Base-by-base conservation (phyloP, 1,139 yeast species). In the Geotrichum reessii region DNA sequence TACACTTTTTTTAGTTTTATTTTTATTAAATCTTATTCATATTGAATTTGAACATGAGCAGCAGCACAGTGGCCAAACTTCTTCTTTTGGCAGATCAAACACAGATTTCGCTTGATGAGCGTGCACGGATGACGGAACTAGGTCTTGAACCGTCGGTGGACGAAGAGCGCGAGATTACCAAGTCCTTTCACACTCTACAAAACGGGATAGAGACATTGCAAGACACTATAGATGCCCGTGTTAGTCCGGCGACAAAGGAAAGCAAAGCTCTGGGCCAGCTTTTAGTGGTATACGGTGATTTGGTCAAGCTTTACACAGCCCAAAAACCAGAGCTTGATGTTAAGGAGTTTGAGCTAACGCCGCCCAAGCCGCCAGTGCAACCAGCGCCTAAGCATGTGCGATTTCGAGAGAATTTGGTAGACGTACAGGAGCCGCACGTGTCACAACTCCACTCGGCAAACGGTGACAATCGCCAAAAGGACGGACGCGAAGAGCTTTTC, bases 161-260 rank as follows among this genome's bases (percentile, higher is more conserved):
- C 53, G 88, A 83, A 61, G 82, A 81, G 63, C 74, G 74, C 58
- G 88, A 83, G 60, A 68, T 85, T 47, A 74, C 77, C 37, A 74
- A 73, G 53, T 71, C 75, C 31, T 67, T 85, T 56, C 69, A 69
- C 47, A 75, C 78, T 63, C 70, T 79, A 31, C 69, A 67, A 27
- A 67, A 67, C 49, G 75, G 73, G 31, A 62, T 76, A 4, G 70
- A 68, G 46, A 69, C 54, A 58, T 66, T 64, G 63, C 70, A 72
- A 53, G 71, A 68, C 56, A 58, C 66, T 27, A 62, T 48, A n/a
- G 58, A 53, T 19, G 59, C 33, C 19, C 22, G 37, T 22, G 52
- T 50, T 25, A 50, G 28, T 21, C 46, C 50, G 4, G 42, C 56
- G 24, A 19, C 50, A 11, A 53, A 47, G 48, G 52, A 52, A 46